Conservation (phyloP, 1,284 basidiomycete genomes). For the Moesziomyces globuligerus region DNA sequence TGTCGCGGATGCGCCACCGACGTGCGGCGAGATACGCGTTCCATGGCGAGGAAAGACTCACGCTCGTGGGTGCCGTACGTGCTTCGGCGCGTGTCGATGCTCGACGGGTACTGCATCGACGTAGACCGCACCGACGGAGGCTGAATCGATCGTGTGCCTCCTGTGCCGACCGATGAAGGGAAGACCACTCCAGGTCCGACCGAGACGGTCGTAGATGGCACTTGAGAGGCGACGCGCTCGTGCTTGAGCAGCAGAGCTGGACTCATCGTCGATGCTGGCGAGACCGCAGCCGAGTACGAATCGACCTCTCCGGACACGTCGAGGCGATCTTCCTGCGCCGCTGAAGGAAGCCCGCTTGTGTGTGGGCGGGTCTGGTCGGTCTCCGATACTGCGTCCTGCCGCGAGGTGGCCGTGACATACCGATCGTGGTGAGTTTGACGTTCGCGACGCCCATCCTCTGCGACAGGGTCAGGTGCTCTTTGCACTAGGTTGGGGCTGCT, state of each 20-base stretch:
- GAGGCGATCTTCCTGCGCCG: neutral
- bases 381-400: neutral
- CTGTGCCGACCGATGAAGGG: neutral
- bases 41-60: neutral
- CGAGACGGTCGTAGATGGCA: neutral
- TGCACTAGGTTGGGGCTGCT: neutral
- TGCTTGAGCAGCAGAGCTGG: constrained; percentile 13
- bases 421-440: constrained; percentile 8
- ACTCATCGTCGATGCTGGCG: constrained; percentile 13
- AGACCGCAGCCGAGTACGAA: neutral
- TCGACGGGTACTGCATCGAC: constrained; percentile 1
- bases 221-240: constrained; percentile 7
- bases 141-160: neutral
- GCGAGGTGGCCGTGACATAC: constrained; percentile 16
- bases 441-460: neutral
- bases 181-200: constrained; percentile 2
- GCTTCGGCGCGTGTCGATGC: neutral
- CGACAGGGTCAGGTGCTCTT: neutral
- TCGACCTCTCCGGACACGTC: neutral
- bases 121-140: constrained; percentile 5
- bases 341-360: neutral
- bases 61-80: neutral
- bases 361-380: neutral
- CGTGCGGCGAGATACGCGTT: constrained; percentile 1
- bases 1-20: constrained; percentile 3